Base-by-base conservation (phyloP, 805 yeast genomes). In the Torulaspora franciscae region DNA sequence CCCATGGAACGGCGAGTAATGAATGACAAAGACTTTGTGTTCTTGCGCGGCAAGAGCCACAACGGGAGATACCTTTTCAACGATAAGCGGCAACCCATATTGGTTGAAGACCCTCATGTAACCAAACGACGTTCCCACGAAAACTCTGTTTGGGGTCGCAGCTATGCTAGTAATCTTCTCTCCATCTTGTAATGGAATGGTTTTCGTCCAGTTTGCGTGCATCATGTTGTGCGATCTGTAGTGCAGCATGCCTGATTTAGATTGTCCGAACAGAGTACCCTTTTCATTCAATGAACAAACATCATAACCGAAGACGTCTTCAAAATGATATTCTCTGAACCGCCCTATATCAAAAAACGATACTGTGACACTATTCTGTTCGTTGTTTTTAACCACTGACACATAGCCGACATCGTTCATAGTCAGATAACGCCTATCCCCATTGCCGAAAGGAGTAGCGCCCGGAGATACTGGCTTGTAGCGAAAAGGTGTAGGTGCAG, bases 361-460 rank as follows among this genome's bases (percentile, higher is more conserved):
- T 1, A 90, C 87, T 0, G 96, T 90, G n/a, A 91, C 72, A 32
- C 90, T 80, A 47, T 80, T 77, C 52, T 79, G 76, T 2, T 67
- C 69, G 23, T 70, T 71, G 17, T 75, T 80, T 49, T 76, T 74
- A 9, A 86, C 93, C 0, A 88, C 72, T 79, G 95, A 85, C 0
- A 81, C 83, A 59, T 86, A 85, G 0, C 97, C 99, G 24, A 80
- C 68, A 7, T 83, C 71, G 55, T 86, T 86, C 74, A 90, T 86
- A 15, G 88, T 79, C 32, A 91, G 66, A 56, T 88, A 90, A 43
- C 96, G 72, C 64, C 91, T 76, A 42, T 79, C 77, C 3, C 68
- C 71, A 41, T 69, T 67, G 26, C 66, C 65, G 83, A 90, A 89
- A 0, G 96, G 95, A 0, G 98, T 91, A 6, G 84, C 77, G 1